Conservation (phyloP, 2,329 filamentous ascomycete species). For the Stagonosporopsis vannaccii region DNA sequence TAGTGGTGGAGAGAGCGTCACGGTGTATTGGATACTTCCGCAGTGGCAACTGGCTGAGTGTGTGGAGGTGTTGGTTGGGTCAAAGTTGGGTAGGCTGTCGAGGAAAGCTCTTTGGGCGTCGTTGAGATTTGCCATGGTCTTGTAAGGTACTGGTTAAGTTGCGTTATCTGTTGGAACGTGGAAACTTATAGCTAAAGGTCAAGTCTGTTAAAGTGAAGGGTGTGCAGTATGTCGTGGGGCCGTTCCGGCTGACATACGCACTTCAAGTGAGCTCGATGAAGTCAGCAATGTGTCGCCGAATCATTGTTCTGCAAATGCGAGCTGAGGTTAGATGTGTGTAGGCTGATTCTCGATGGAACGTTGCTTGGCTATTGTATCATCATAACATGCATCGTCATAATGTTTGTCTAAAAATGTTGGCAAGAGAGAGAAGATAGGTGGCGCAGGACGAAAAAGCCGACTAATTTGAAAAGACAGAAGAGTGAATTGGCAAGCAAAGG, state of each 20-base stretch:
- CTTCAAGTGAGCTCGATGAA: not conserved
- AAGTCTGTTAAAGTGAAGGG: too few species aligned
- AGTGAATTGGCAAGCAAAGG: not conserved
- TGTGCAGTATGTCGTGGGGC: not conserved
- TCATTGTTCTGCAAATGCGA: not conserved
- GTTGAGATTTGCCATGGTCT: not conserved
- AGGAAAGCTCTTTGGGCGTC: conserved; percentile 8
- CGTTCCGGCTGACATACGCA: conserved; percentile 10
- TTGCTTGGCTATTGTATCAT: not conserved
- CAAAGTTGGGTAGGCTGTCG: conserved; percentile 5
- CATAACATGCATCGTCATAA: conserved; percentile 2
- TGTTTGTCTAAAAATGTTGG: not conserved
- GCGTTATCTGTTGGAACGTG: not conserved
- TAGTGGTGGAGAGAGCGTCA: conserved; percentile 59
- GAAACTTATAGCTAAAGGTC: not conserved
- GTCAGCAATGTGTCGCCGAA: not conserved
- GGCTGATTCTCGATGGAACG: not conserved
- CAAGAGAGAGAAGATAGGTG: not conserved
- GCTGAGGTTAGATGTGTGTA: not conserved
- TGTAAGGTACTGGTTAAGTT: not conserved
- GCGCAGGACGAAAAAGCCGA: not conserved
- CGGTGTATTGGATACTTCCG: conserved; percentile 58
- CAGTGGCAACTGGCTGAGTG: conserved; percentile 59
- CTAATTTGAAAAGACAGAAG: not conserved
- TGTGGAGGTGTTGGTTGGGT: not conserved